phyloP scores from a whole-genome alignment of 805 yeast species.

The Candida mattraensis region DNA sequence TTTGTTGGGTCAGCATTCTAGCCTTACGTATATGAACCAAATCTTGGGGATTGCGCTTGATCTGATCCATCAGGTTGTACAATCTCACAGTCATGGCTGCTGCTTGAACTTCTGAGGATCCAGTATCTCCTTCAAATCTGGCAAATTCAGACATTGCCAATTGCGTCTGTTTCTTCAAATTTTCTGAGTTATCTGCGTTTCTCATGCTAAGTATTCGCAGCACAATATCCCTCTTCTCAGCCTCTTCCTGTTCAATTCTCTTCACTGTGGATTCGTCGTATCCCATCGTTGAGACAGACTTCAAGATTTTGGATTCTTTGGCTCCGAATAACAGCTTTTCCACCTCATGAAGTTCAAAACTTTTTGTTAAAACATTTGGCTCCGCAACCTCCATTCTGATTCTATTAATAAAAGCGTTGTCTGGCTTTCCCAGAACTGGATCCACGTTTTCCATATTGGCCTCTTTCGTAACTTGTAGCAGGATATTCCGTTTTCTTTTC shows the following conservation, averaged over 20 bases:
- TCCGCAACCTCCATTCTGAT: conserved; percentile 65
- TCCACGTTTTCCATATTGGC: conserved; percentile 49
- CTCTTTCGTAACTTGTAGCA: conserved; percentile 14
- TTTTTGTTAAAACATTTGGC: conserved; percentile 60
- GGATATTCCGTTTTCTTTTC: conserved; percentile 20
- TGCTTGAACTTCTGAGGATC: conserved; percentile 94
- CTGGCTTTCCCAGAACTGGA: conserved; percentile 78
- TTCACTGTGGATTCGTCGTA: conserved; percentile 21
- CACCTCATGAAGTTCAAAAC: conserved; percentile 61
- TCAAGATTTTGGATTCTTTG: conserved; percentile 55
- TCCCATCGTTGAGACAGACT: conserved; percentile 24
- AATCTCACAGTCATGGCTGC: conserved; percentile 84
- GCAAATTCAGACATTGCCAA: conserved; percentile 79
- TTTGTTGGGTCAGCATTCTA: conserved; percentile 82
- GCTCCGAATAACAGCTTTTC: conserved; percentile 79
- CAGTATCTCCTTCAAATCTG: conserved; percentile 86
- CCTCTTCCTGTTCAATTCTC: conserved; percentile 36
- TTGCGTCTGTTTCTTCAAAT: conserved; percentile 53
- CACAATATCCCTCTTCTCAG: conserved; percentile 67
- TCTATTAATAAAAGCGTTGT: conserved; percentile 67
- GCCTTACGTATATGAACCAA: conserved; percentile 64
- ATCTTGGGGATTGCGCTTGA: conserved; percentile 71
- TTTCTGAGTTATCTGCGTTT: conserved; percentile 64
- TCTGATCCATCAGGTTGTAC: conserved; percentile 73
- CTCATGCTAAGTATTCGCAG: conserved; percentile 70